Evolutionary conservation across 371 early-diverging fungal genomes (phyloP), one percentile per base, ranked within the genome.

Genomic region (Syncephalastrum monosporum): DNA sequence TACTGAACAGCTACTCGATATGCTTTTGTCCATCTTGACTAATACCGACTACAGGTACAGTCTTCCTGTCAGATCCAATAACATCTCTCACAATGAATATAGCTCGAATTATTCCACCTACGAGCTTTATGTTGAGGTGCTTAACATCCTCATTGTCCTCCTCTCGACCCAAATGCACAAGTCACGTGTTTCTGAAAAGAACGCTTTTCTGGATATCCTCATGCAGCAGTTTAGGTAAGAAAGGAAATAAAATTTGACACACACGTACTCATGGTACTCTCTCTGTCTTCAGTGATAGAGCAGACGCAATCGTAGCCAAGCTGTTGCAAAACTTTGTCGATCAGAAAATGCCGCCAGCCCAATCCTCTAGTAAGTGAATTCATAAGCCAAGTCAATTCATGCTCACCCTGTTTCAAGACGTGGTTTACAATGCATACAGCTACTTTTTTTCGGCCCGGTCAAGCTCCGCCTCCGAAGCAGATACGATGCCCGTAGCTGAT

Each of bases 351-450:
- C 72, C 81, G 4, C 88, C 86, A 16, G 68, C 83, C 33, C 66
- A 75, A 24, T 69, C 86, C n/a, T 82, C 76, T 5, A 79, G 86
- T 76, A 61, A 50, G 64, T 57, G 5, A 23, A 15, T 52, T 25
- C 24, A 52, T 17, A 12, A 65, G 42, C 5, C 21, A 3, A 47
- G 16, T 6, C 12, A n/a, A 33, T 4, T 24, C n/a, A 55, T 8
- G 16, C 15, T 25, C 42, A 47, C 27, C 10, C 42, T 5, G 10
- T 38, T 25, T 23, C 3, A 38, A 80, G 82, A 82, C 48, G 57
- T 87, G 53, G 83, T 88, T 1, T 87, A 81, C 61, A 86, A 73
- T 53, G 91, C 91, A 0, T 91, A 89, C 67, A 82, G 72, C 41
- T 89, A 86, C 53, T 64, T 89, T 17, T 91, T 91, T 54, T 55